Evolutionary conservation across 352 stramenopile species (phyloP), one percentile per base, ranked within the genome.

Genomic region (Globisporangium carolinianum): DNA sequence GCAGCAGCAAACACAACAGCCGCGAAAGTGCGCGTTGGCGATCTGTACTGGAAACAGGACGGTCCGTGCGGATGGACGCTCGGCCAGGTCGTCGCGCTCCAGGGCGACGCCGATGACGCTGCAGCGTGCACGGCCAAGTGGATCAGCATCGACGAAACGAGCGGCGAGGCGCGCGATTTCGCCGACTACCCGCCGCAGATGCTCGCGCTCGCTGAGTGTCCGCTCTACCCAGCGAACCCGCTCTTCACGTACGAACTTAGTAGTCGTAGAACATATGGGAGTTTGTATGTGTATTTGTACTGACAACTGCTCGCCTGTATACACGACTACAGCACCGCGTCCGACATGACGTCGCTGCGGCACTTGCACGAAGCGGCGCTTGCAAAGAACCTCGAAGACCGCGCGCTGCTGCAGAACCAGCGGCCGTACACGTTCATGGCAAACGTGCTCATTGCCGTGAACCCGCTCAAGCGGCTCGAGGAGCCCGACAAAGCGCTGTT

Each of bases 361-460:
- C 78, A 94, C 48, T 60, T 94, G 52, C 82, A 94, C 57, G 88
- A 97, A 63, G 82, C 86, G 12, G 86, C 86, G 45, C 61, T 91
- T 46, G 84, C 87, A 52, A 95, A 95, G 62, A 94, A 96, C 64
- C 66, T 97, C 46, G 73, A 94, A 51, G 89, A 95, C 66, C 82
- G 86, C 8, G 69, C 86, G 52, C 68, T 76, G 18, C 61, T 94
- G 18, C 57, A 89, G 46, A 81, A 90, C 61, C 74, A 91, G 53
- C 69, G 79, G 0, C 81, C 85, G 41, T 94, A 95, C 67, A 95
- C 85, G 11, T 95, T 94, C 65, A 93, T 90, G 79, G 84, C 81
- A 51, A 90, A 95, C 68, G 83, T 95, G 14, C 53, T 95, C 54
- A 89, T 95, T 61, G 84, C 83, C 0, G 74, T 95, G 51, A 95